These are phyloP conservation scores for Penicillium sp. DNA, from an alignment of 2,329 filamentous ascomycete genomes.

Conservation along the genomic window DNA sequence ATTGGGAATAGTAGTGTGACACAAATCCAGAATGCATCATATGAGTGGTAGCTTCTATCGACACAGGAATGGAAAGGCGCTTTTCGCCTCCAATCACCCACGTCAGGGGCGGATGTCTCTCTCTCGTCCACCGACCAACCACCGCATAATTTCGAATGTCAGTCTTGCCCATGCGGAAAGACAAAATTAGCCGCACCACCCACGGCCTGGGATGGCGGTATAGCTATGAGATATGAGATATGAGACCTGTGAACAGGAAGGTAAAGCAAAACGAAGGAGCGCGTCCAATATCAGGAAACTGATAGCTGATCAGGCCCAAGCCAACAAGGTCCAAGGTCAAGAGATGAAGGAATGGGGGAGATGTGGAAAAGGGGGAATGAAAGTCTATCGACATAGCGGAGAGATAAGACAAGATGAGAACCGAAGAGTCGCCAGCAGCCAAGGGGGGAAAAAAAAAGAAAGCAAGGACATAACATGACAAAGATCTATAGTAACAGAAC, in stretches of 20 bases:
- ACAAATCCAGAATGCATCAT: background rate
- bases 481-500: conserved; percentile 20
- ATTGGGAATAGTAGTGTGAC: background rate
- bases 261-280: conserved; percentile 3
- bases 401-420: conserved; percentile 32
- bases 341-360: background rate
- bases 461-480: conserved; percentile 9
- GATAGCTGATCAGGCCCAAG: conserved; percentile 7
- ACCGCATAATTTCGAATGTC: background rate
- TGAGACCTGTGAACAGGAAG: background rate
- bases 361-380: conserved; percentile 13
- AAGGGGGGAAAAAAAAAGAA: conserved; percentile 10
- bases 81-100: conserved; percentile 14
- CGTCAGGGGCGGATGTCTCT: background rate
- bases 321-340: conserved; percentile 12
- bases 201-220: background rate
- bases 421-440: conserved; percentile 13
- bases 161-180: conserved; percentile 10
- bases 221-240: conserved; percentile 1
- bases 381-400: conserved; percentile 30
- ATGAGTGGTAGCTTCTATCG: conserved; percentile 14
- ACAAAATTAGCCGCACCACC: background rate
- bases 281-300: conserved; percentile 16
- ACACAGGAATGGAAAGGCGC: conserved; percentile 15
- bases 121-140: background rate